These are phyloP conservation scores for Neurospora sp. DNA, from an alignment of 495 filamentous ascomycete genomes.

Conservation along the genomic window DNA sequence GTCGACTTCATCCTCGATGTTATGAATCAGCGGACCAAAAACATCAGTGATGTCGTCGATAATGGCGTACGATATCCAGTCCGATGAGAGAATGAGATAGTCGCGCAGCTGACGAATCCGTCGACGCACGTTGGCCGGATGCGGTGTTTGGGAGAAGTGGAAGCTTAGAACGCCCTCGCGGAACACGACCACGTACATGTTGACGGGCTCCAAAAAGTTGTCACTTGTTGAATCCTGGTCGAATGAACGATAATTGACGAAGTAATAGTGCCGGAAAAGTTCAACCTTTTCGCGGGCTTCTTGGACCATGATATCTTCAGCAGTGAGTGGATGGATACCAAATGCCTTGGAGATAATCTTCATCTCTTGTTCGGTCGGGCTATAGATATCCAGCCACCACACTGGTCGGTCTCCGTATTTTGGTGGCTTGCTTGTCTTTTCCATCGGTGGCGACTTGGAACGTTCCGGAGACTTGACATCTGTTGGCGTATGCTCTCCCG, in stretches of 20 bases:
- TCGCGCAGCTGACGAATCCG: slow-evolving; percentile 90
- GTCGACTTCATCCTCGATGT: slow-evolving; percentile 81
- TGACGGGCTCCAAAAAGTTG: slow-evolving; percentile 86
- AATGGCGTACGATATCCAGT: slow-evolving; percentile 97
- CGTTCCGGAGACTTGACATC: slow-evolving; percentile 16
- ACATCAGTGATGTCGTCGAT: slow-evolving; percentile 98
- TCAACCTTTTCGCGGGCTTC: slow-evolving; percentile 97
- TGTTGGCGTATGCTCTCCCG: slow-evolving; percentile 9
- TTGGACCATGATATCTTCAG: slow-evolving; percentile 94
- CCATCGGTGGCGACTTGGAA: slow-evolving; percentile 15
- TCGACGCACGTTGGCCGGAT: slow-evolving; percentile 88
- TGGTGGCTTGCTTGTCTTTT: slow-evolving; percentile 37
- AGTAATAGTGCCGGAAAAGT: slow-evolving; percentile 94
- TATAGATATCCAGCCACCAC: slow-evolving; percentile 91
- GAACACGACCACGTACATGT: slow-evolving; percentile 97
- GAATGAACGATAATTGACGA: slow-evolving; percentile 94
- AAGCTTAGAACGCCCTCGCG: slow-evolving; percentile 91
- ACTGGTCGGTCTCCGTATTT: slow-evolving; percentile 82
- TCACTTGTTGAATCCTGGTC: slow-evolving; percentile 85
- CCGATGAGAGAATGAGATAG: slow-evolving; percentile 82
- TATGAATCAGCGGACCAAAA: slow-evolving; percentile 82
- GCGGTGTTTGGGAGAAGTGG: slow-evolving; percentile 86
- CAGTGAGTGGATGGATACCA: slow-evolving; percentile 86
- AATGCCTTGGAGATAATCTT: slow-evolving; percentile 84
- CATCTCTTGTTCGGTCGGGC: slow-evolving; percentile 89